phyloP scores from a whole-genome alignment of 1,284 basidiomycete species.

The Trichosporon coremiiforme region DNA sequence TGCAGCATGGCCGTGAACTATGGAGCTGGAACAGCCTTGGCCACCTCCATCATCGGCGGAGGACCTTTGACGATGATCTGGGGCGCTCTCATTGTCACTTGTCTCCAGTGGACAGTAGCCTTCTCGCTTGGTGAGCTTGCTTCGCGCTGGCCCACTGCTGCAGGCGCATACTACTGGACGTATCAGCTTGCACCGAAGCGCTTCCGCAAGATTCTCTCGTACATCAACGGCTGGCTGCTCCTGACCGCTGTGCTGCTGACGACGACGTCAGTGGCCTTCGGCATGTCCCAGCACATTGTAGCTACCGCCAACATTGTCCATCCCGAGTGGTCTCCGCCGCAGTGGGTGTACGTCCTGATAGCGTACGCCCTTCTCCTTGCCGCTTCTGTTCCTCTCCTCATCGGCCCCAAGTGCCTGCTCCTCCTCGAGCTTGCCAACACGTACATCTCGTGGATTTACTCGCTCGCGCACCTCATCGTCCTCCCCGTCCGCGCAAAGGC shows the following conservation, averaged over 20 bases:
- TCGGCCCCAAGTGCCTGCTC: slow-evolving; percentile 20
- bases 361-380: slow-evolving; percentile 25
- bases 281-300: slow-evolving; percentile 29
- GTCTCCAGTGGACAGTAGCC: slow-evolving; percentile 24
- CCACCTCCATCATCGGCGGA: slow-evolving; percentile 26
- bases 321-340: slow-evolving; percentile 28
- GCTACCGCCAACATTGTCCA: slow-evolving; percentile 27
- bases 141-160: slow-evolving; percentile 29
- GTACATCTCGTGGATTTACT: slow-evolving; percentile 25
- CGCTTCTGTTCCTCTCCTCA: slow-evolving; percentile 25
- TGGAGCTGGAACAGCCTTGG: slow-evolving; percentile 24
- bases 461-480: slow-evolving; percentile 26
- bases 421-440: slow-evolving; percentile 25
- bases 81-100: slow-evolving; percentile 28
- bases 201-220: slow-evolving; percentile 25
- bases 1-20: slow-evolving; percentile 28
- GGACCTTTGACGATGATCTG: slow-evolving; percentile 28
- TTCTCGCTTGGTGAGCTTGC: slow-evolving; percentile 28
- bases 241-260: slow-evolving; percentile 28
- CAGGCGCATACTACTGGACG: slow-evolving; percentile 33
- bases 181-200: slow-evolving; percentile 29
- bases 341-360: slow-evolving; percentile 27
- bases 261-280: slow-evolving; percentile 26
- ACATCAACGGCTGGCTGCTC: slow-evolving; percentile 32
- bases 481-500: slow-evolving; percentile 27